Evolutionary conservation across 768 basidiomycete genomes (phyloP).

Genomic region (Boletellus emodensis): DNA sequence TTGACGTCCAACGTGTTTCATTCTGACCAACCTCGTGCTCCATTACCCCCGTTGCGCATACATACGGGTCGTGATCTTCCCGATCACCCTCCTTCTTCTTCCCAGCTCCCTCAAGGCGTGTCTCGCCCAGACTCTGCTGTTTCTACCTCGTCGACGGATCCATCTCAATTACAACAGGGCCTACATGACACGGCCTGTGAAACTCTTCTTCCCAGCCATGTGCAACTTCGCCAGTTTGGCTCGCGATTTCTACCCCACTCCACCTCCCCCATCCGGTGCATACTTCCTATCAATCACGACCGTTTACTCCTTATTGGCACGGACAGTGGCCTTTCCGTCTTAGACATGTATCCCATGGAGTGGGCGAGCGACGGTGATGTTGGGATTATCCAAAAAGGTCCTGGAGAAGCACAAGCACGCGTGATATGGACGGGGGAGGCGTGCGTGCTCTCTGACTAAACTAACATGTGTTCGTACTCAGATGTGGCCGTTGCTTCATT

Average conservation of each 20-base stretch:
- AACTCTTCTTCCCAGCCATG: constrained; percentile 57
- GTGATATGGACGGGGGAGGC: constrained; percentile 76
- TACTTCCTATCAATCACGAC: constrained; percentile 66
- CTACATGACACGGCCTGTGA: constrained; percentile 41
- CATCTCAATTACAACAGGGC: constrained; percentile 30
- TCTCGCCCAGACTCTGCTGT: constrained; percentile 7
- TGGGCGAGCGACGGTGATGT: constrained; percentile 46
- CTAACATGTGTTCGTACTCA: not conserved
- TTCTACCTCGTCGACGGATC: constrained; percentile 22
- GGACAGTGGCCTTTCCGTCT: constrained; percentile 73
- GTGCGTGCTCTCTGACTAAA: constrained; percentile 36
- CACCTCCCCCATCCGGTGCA: constrained; percentile 66
- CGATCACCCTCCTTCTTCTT: constrained; percentile 17
- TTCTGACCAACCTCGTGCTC: constrained; percentile 9
- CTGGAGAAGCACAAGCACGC: constrained; percentile 65
- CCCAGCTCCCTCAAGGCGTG: constrained; percentile 1
- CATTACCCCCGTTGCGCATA: constrained; percentile 36
- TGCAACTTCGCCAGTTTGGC: constrained; percentile 74
- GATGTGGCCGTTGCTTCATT: not conserved
- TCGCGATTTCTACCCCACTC: constrained; percentile 83
- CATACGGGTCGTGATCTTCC: constrained; percentile 40
- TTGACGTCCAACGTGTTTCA: constrained; percentile 3
- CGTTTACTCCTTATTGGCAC: constrained; percentile 73
- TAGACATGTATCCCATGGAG: constrained; percentile 79
- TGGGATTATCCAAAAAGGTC: constrained; percentile 48